These are phyloP conservation scores for Nidularia pulvinata DNA, from an alignment of 768 basidiomycete genomes.

Conservation along the genomic window DNA sequence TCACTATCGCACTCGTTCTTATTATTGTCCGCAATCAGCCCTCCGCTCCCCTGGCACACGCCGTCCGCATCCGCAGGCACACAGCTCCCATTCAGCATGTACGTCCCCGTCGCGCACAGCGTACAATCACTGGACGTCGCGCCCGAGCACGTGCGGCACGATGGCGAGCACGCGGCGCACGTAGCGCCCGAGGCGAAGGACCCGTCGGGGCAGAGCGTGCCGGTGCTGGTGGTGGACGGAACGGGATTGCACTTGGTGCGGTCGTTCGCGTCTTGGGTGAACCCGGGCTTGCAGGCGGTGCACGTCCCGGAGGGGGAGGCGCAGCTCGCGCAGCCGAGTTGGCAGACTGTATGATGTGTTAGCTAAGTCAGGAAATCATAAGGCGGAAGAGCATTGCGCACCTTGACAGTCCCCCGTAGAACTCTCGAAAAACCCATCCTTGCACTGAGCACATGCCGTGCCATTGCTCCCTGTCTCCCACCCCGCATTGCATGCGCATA, in stretches of 20 bases:
- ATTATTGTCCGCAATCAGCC: slow-evolving; percentile 75
- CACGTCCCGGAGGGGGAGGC: slow-evolving; percentile 70
- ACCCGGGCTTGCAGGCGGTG: slow-evolving; percentile 68
- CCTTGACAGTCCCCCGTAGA: slow-evolving; percentile 75
- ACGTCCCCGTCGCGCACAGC: slow-evolving; percentile 62
- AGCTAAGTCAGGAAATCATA: neutral
- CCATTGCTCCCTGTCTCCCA: slow-evolving; percentile 74
- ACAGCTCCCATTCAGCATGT: slow-evolving; percentile 67
- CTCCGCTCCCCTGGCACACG: slow-evolving; percentile 67
- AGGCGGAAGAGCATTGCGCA: slow-evolving; percentile 25
- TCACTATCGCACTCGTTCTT: slow-evolving; percentile 83
- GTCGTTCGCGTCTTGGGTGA: slow-evolving; percentile 66
- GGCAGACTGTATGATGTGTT: slow-evolving; percentile 49
- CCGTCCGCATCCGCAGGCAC: slow-evolving; percentile 67
- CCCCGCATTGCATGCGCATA: slow-evolving; percentile 76
- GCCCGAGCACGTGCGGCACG: slow-evolving; percentile 73
- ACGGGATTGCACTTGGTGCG: slow-evolving; percentile 62
- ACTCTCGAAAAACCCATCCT: slow-evolving; percentile 74
- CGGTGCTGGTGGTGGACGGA: slow-evolving; percentile 48
- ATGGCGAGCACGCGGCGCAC: slow-evolving; percentile 61
- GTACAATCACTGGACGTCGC: slow-evolving; percentile 71
- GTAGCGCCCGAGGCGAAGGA: slow-evolving; percentile 54
- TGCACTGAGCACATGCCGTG: slow-evolving; percentile 76
- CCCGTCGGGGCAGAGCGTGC: slow-evolving; percentile 61
- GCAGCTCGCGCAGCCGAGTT: slow-evolving; percentile 72